Evolutionary conservation across 2,329 filamentous ascomycete species (phyloP), one percentile per base, ranked within the genome.

Genomic region (Exserohilum rostratum): DNA sequence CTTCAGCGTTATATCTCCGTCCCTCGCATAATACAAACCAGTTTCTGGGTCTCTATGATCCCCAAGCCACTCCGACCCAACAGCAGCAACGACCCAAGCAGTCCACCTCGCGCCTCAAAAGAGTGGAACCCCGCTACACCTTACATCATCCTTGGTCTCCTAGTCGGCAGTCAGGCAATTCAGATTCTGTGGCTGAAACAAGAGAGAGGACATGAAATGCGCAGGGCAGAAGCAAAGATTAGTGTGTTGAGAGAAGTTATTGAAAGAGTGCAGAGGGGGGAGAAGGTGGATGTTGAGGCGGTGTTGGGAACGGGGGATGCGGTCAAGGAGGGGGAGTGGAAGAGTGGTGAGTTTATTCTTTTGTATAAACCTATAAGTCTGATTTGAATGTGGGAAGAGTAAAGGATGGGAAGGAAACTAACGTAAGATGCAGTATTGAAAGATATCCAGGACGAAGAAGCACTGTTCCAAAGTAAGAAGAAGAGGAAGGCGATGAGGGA

Each of bases 131-230:
- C 92, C 20, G 83, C 83, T 2, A 83, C 91, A 13, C 64, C 84
- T 55, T 93, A 89, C 76, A 86, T 93, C 54, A 69, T 85, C 53
- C 73, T 86, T 2, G 81, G 90, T 5, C 80, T 92, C 35, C 83
- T 98, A 60, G 93, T 98, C 61, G 96, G 96, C 3, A 96, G 91
- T 58, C 96, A 97, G 82, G 90, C 93, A 12, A 97, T 99, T 66
- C 90, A 97, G 68, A 90, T 95, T 82, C 88, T 99, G 69, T 83
- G 87, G 31, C 74, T 98, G 66, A 89, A 88, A 66, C 90, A 90
- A 65, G 88, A 93, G 46, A 89, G 87, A 69, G 81, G 83, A 29
- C 85, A 87, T 9, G 93, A 90, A 66, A 85, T 82, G 69, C 86
- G 93, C 46, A 86, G 87, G 63, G 88, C 92, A 5, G 90, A 96